Percentiles rank a stretch among this genome's conserved stretches.
These are phyloP conservation scores for Aspergillus aculeatus DNA, from an alignment of 2,329 filamentous ascomycete genomes.

Conservation along the genomic window DNA sequence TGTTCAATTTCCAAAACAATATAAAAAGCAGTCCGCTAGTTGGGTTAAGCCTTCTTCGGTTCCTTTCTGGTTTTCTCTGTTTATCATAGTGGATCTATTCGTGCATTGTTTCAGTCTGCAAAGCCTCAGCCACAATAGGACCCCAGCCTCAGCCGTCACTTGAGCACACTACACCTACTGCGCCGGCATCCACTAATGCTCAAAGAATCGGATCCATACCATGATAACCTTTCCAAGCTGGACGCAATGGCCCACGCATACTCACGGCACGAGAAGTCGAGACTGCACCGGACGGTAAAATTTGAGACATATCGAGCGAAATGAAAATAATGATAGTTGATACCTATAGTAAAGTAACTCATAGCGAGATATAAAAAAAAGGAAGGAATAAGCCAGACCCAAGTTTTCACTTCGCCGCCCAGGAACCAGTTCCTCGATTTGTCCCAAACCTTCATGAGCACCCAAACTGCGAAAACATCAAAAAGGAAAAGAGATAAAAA, in stretches of 20 bases:
- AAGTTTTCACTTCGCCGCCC: constrained; percentile 12
- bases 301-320: not conserved
- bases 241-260: not conserved
- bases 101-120: not conserved
- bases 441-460: constrained; percentile 8
- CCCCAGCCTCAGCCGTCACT: too few species aligned
- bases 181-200: not conserved
- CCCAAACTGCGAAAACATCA: constrained; percentile 11
- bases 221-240: not conserved
- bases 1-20: not conserved
- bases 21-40: not conserved
- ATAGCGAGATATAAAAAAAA: not conserved
- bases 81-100: not conserved
- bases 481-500: constrained; percentile 4
- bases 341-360: not conserved
- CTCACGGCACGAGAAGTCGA: not conserved
- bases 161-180: not conserved
- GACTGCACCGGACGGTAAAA: not conserved
- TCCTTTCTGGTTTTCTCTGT: not conserved
- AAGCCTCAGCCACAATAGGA: not conserved
- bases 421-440: constrained; percentile 7
- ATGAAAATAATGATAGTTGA: not conserved
- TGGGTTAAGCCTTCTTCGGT: not conserved
- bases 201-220: not conserved
- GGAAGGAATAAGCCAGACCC: constrained; percentile 4